phyloP scores from a whole-genome alignment of 2,329 filamentous ascomycete genomes.

The Colletotrichum orchidophilum region DNA sequence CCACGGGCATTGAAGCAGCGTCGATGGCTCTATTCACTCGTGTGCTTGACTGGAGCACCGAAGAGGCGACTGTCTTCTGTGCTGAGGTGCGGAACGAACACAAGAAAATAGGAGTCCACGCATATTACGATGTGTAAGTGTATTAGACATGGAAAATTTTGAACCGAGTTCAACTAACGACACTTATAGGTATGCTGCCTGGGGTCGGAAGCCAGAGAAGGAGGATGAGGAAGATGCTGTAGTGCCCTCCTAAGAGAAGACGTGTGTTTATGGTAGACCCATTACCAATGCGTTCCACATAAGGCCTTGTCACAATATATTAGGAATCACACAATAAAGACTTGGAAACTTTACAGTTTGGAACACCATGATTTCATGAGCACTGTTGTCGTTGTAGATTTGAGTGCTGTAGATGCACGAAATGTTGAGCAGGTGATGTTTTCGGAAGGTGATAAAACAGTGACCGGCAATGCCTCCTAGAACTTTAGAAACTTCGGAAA shows the following conservation, averaged over 20 bases:
- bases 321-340: too few relatives aligned
- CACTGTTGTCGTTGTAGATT: too few relatives aligned
- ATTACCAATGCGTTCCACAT: too few relatives aligned
- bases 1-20: conserved; percentile 43
- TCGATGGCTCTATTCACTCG: conserved; percentile 46
- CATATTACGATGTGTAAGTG: conserved; percentile 49
- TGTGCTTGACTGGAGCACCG: conserved; percentile 43
- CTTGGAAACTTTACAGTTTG: too few relatives aligned
- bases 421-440: too few relatives aligned
- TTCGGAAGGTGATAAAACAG: too few relatives aligned
- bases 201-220: conserved; percentile 20
- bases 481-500: too few relatives aligned
- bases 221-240: not conserved
- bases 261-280: not conserved
- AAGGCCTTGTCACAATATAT: not conserved
- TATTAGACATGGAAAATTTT: accelerated
- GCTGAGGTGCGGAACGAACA: conserved; percentile 45
- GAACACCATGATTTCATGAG: too few relatives aligned
- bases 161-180: not conserved
- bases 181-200: conserved; percentile 3
- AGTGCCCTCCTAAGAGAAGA: not conserved
- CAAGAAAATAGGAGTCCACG: conserved; percentile 44
- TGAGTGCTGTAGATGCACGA: too few relatives aligned
- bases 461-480: too few relatives aligned
- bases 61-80: conserved; percentile 45